Evolutionary conservation across 768 basidiomycete genomes (phyloP).

Genomic region (Trametopsis cervina): DNA sequence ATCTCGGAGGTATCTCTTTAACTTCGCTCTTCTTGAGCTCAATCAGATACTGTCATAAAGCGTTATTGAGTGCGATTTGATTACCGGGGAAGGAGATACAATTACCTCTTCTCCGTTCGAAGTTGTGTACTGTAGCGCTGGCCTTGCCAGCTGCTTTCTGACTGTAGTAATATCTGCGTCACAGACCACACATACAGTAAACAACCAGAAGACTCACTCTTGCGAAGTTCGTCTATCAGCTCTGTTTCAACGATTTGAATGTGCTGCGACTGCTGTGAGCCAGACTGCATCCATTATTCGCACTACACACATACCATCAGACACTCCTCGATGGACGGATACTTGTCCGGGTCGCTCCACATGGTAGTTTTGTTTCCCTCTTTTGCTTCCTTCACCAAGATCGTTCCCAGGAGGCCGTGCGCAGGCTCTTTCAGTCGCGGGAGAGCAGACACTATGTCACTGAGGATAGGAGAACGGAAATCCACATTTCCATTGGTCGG

Average conservation of each 20-base stretch:
- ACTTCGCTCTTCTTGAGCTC: conserved; percentile 63
- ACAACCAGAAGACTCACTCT: conserved; percentile 33
- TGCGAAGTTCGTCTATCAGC: conserved; percentile 65
- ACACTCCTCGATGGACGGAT: conserved; percentile 48
- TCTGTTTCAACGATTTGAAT: conserved; percentile 64
- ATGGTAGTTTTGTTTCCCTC: conserved; percentile 63
- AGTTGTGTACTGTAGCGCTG: conserved; percentile 63
- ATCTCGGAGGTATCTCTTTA: conserved; percentile 39
- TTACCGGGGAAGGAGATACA: background rate
- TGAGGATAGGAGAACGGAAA: conserved; percentile 62
- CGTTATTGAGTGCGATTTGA: background rate
- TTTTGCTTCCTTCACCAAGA: conserved; percentile 57
- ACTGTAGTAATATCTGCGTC: conserved; percentile 34
- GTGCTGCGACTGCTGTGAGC: conserved; percentile 33
- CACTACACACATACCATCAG: conserved; percentile 43
- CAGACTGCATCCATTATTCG: background rate
- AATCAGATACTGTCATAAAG: conserved; percentile 55
- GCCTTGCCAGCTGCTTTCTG: conserved; percentile 64
- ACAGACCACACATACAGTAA: conserved; percentile 2
- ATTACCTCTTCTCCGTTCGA: conserved; percentile 65
- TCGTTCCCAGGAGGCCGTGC: conserved; percentile 41
- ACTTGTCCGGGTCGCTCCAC: conserved; percentile 55
- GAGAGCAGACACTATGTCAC: conserved; percentile 59
- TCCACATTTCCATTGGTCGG: conserved; percentile 38
- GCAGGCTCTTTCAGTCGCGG: conserved; percentile 57